Evolutionary conservation across 1,139 yeast species (phyloP), one percentile per base, ranked within the genome.

Genomic region (Hanseniaspora uvarum): DNA sequence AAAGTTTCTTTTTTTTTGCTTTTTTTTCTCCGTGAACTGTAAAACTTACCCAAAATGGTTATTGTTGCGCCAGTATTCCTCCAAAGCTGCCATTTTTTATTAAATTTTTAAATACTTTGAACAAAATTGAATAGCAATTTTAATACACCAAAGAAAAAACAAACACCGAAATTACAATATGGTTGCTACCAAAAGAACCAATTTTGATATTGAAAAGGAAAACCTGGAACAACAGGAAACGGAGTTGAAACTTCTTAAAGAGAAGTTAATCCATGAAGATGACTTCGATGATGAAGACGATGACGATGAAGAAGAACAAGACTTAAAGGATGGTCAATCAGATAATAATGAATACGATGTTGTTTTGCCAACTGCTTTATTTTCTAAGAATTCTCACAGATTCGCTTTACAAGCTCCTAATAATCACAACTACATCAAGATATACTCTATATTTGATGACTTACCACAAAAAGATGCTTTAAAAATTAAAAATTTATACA

Each of bases 371-470:
- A 49, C 53, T n/a, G 53, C 47, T 26, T 49, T 49, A n/a, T 49
- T 49, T 28, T 49, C 53, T 6, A 49, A 41, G 36, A 49, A 41
- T 23, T 49, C 53, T 7, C 53, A 49, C n/a, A 49, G 53, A 49
- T 49, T 49, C 41, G 53, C 53, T 5, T 41, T 49, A 12, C 53
- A 49, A 38, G 45, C 53, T 3, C 53, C 53, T 12, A 49, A 49
- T 19, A 49, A 49, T 10, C 53, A 49, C 28, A 49, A 49, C n/a
- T 49, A 24, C 10, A 38, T 49, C 10, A 49, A 49, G 30, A 34
- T 49, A 11, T 49, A 49, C 30, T 49, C 53, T 12, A 36, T 49
- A n/a, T 49, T 49, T 34, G 53, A 49, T 49, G 53, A 49, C 28
- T 30, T 41, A 10, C 36, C 53, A 2, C 38, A 41, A 26, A 49